Conservation (phyloP, 2,329 filamentous ascomycete species). For the Exophiala calicioides region DNA sequence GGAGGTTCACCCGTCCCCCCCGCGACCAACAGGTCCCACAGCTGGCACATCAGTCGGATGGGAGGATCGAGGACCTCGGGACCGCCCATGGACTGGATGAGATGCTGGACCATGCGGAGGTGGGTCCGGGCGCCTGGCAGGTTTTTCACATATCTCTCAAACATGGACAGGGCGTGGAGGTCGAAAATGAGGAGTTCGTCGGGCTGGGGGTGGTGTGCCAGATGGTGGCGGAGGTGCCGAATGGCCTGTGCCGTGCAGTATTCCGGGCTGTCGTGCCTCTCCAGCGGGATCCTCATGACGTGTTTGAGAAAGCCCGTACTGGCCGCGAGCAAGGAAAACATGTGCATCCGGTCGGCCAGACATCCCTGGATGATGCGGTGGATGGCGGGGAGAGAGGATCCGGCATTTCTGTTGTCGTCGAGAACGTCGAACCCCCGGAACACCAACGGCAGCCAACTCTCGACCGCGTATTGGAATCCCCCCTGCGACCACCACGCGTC, state of each 20-base stretch:
- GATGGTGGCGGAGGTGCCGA: slow-evolving; percentile 17
- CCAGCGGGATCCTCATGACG: slow-evolving; percentile 12
- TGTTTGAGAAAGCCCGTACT: slow-evolving; percentile 18
- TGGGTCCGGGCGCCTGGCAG: slow-evolving; percentile 22
- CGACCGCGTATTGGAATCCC: slow-evolving; percentile 15
- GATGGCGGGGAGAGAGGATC: slow-evolving; percentile 14
- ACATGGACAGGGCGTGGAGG: slow-evolving; percentile 18
- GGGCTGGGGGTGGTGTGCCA: slow-evolving; percentile 3
- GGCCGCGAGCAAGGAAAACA: slow-evolving; percentile 24
- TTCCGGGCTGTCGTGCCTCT: slow-evolving; percentile 19
- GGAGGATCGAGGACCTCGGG: slow-evolving; percentile 6
- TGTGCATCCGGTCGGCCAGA: slow-evolving; percentile 21
- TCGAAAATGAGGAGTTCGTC: slow-evolving; percentile 23
- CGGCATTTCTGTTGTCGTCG: slow-evolving; percentile 7
- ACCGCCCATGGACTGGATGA: slow-evolving; percentile 15
- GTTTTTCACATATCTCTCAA: slow-evolving; percentile 21
- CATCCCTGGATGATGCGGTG: slow-evolving; percentile 20
- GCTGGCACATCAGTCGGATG: slow-evolving; percentile 13
- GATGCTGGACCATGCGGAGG: slow-evolving; percentile 21
- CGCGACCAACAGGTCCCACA: slow-evolving; percentile 18
- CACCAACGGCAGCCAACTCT: slow-evolving; percentile 16
- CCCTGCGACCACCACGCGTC: slow-evolving; percentile 21
- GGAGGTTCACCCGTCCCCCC: slow-evolving; percentile 14
- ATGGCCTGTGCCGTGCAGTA: slow-evolving; percentile 24
- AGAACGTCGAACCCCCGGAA: slow-evolving; percentile 16